Conservation (phyloP, 1,284 basidiomycete genomes). For the Trametes versicolor region DNA sequence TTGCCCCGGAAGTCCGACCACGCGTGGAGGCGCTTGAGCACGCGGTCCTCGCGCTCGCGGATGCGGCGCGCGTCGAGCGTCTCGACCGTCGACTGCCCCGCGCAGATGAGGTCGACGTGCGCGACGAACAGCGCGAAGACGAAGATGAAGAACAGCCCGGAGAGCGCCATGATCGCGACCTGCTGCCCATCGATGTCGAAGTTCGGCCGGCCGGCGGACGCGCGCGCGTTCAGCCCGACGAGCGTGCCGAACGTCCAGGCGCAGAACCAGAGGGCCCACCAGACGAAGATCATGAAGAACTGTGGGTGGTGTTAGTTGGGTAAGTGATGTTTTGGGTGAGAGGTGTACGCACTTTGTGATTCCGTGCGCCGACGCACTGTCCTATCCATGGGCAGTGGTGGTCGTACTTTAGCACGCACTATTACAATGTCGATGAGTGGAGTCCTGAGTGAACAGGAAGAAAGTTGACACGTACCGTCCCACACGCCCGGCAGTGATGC, state of each 20-base stretch:
- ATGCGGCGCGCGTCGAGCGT: slow-evolving; percentile 64
- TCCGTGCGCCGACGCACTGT: slow-evolving; percentile 84
- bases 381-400: slow-evolving; percentile 88
- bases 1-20: slow-evolving; percentile 60
- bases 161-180: slow-evolving; percentile 74
- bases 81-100: slow-evolving; percentile 86
- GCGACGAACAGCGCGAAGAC: slow-evolving; percentile 63
- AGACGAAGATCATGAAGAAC: slow-evolving; percentile 79
- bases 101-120: slow-evolving; percentile 70
- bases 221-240: slow-evolving; percentile 56
- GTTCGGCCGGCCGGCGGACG: slow-evolving; percentile 8
- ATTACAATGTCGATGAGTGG: slow-evolving; percentile 15
- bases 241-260: slow-evolving; percentile 68
- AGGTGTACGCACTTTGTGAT: slow-evolving; percentile 52
- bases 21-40: slow-evolving; percentile 55
- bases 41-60: slow-evolving; percentile 67
- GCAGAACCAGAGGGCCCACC: slow-evolving; percentile 66
- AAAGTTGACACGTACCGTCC: slow-evolving; percentile 57
- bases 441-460: background rate
- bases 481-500: slow-evolving; percentile 83
- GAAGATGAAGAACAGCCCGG: slow-evolving; percentile 77
- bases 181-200: slow-evolving; percentile 66
- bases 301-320: slow-evolving; percentile 36
- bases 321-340: background rate
- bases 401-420: slow-evolving; percentile 80